Evolutionary conservation across 2,329 filamentous ascomycete species (phyloP), one percentile per base, ranked within the genome.

Genomic region (Alternaria sp.): DNA sequence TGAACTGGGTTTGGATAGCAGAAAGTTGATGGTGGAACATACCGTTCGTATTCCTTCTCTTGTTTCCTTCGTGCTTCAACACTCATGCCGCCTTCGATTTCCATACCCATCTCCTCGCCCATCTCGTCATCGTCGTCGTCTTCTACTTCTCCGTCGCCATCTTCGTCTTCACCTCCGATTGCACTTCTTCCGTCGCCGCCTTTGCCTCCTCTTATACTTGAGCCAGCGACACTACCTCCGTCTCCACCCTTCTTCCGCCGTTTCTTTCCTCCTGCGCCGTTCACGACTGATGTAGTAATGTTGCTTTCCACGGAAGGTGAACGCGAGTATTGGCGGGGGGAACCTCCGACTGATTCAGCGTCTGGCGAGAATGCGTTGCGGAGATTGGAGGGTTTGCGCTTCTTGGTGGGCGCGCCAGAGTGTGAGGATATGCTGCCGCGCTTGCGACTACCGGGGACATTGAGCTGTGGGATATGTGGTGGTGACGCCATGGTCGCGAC

Each of bases 341-440:
- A 78, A n/a, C 75, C 78, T 20, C 78, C 75, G 20, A 79, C 57
- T 8, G 58, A 61, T 55, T 77, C 74, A 54, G 87, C 82, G 59
- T 88, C 89, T 26, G 91, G 91, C 0, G 91, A 90, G 73, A 93
- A 95, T 0, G 91, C 93, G 5, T 92, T 94, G 39, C 92, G 90
- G 2, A 95, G 86, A 4, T 88, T 85, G 12, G 89, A 92, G 6
- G 88, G 84, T 74, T 94, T 94, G 72, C 91, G 89, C 47, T 89
- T 88, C 75, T 92, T 92, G 36, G 16, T 81, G 16, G 56, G 53
- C 75, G 67, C 65, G 48, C 63, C 62, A 5, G 81, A 83, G 46
- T 82, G 80, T 36, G 82, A 82, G 9, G 83, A 81, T 63, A 89
- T 79, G 20, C 86, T 84, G 47, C 84, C 82, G 64, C 89, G 88